Conservation (phyloP, 192 early-diverging fungal species). For the Umbelopsis sp. region DNA sequence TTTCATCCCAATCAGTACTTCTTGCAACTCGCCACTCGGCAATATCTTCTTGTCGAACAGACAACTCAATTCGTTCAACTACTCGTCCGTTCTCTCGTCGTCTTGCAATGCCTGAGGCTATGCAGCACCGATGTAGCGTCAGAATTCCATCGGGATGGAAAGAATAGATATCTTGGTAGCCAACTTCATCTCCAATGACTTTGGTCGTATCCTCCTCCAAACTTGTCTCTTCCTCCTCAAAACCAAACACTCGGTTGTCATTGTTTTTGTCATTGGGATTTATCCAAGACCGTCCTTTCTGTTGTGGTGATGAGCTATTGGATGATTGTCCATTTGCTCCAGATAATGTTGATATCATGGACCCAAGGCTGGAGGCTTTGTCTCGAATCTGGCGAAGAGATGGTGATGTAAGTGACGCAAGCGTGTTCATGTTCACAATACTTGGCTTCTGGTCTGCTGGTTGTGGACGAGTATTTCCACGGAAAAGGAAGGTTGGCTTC, state of each 20-base stretch:
- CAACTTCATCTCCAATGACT: conserved; percentile 44
- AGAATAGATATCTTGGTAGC: conserved; percentile 55
- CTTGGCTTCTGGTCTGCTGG: conserved; percentile 7
- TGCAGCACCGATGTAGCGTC: conserved; percentile 59
- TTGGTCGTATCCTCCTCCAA: conserved; percentile 42
- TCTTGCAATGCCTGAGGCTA: conserved; percentile 45
- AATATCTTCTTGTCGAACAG: conserved; percentile 55
- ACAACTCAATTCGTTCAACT: conserved; percentile 52
- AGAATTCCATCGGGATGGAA: conserved; percentile 60
- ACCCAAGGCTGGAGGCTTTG: conserved; percentile 31
- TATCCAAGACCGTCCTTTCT: conserved; percentile 22
- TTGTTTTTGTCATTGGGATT: conserved; percentile 29
- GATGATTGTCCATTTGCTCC: conserved; percentile 24
- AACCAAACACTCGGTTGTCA: conserved; percentile 39
- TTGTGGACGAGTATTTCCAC: not conserved
- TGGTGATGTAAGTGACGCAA: conserved; percentile 3
- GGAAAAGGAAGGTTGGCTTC: conserved; percentile 19
- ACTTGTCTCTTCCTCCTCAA: conserved; percentile 36
- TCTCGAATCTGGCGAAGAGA: conserved; percentile 22
- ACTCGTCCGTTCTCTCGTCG: conserved; percentile 49
- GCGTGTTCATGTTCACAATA: not conserved
- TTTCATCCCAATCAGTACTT: conserved; percentile 48
- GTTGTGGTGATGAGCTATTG: conserved; percentile 5
- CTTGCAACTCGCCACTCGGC: conserved; percentile 60
- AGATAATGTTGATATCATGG: conserved; percentile 28